A percentile compares a stretch with the other conserved stretches of the same genome.
These are phyloP conservation scores for Dacryopinax primogenitus DNA, from an alignment of 768 basidiomycete species.

Conservation along the genomic window DNA sequence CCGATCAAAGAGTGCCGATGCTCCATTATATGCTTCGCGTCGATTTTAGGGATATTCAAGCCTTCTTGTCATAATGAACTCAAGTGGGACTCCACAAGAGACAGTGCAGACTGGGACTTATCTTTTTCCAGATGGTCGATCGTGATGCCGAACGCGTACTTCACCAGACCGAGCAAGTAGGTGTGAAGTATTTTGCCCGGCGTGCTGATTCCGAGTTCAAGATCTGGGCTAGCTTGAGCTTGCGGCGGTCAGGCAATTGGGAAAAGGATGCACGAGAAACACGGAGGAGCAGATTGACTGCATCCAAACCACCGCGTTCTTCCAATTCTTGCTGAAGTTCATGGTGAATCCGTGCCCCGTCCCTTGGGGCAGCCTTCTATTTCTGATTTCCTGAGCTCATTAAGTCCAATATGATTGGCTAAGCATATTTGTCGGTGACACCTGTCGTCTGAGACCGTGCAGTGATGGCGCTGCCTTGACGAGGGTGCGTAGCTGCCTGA, in stretches of 20 bases:
- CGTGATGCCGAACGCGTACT: slow-evolving; percentile 38
- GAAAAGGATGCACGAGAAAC: neutral
- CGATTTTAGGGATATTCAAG: slow-evolving; percentile 26
- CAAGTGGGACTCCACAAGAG: slow-evolving; percentile 23
- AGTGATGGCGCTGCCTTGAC: too few relatives aligned
- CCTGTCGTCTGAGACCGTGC: too few relatives aligned
- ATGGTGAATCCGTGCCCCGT: too few relatives aligned
- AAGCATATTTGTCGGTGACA: too few relatives aligned
- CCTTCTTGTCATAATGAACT: slow-evolving; percentile 22
- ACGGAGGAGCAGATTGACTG: neutral
- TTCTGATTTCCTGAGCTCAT: neutral
- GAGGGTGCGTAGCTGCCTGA: too few relatives aligned
- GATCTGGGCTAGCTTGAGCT: slow-evolving; percentile 20
- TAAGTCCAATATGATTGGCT: too few relatives aligned
- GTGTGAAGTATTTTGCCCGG: slow-evolving; percentile 37
- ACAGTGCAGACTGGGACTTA: neutral
- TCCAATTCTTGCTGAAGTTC: too few relatives aligned
- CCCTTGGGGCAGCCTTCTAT: neutral
- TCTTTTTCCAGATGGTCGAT: slow-evolving; percentile 19
- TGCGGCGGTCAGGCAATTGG: neutral
- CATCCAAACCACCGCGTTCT: neutral
- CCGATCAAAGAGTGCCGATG: slow-evolving; percentile 35
- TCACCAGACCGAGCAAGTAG: slow-evolving; percentile 35
- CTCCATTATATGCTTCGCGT: slow-evolving; percentile 34
- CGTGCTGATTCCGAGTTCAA: slow-evolving; percentile 35